Evolutionary conservation across 192 early-diverging fungal genomes (phyloP), one percentile per base, ranked within the genome.

Genomic region (Coemansia biformis): DNA sequence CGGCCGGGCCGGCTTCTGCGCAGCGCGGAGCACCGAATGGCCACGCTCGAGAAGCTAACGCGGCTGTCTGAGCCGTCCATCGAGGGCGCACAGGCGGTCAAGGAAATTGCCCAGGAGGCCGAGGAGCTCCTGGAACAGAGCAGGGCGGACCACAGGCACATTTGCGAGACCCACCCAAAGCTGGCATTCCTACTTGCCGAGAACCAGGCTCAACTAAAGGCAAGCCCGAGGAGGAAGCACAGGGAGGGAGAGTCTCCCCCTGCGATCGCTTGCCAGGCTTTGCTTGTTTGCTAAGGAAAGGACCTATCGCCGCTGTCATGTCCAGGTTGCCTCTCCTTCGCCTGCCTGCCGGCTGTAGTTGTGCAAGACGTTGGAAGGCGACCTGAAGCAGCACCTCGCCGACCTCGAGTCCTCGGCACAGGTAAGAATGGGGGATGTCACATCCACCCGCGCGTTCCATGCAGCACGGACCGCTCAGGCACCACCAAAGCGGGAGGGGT

Each of bases 11-110:
- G n/a, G n/a, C n/a, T n/a, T n/a, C n/a, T n/a, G n/a, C n/a, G n/a
- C n/a, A n/a, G n/a, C n/a, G n/a, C n/a, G n/a, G n/a, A n/a, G n/a
- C n/a, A n/a, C n/a, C n/a, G n/a, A n/a, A 74, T 74, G 70, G 70
- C 70, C 4, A 62, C 70, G 13, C 55, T 74, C 4, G 70, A 74
- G 17, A 54, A 57, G 31, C 54, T 74, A 7, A 57, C 70, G n/a
- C 48, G 59, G 19, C 50, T 74, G 17, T 74, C 70, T 6, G 70
- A 74, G 51, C 70, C 70, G 15, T 74, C 70, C 4, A 62, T 74
- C 16, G 59, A 66, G 37, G 70, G 70, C 14, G 63, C 70, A 5
- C 63, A 63, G 42, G 31, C 33, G 16, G 63, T 48, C 4, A 29
- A 47, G 21, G 63, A 62, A 18, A 48, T 59, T 17, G 34, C 51